These are phyloP conservation scores for Pelargonium australe DNA, from an alignment of 441 rosid species.

Conservation along the genomic window DNA sequence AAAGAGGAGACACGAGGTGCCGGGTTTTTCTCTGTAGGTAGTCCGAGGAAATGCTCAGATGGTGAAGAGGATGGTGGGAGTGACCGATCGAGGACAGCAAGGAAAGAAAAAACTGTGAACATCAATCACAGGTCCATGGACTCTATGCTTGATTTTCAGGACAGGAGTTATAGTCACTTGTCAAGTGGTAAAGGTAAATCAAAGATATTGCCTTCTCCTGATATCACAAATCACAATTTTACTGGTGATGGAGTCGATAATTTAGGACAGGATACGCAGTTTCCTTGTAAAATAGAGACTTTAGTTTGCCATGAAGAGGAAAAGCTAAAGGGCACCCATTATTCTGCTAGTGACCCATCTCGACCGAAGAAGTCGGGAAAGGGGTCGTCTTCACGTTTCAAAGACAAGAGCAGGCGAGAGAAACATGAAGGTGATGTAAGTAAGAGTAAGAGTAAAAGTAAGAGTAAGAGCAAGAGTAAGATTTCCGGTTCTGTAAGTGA, in stretches of 20 bases:
- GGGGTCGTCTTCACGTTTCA: constrained; percentile 53
- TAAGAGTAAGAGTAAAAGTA: constrained; percentile 15
- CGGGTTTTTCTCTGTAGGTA: constrained; percentile 35
- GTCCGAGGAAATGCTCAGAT: constrained; percentile 44
- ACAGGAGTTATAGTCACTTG: constrained; percentile 32
- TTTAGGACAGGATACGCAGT: constrained; percentile 32
- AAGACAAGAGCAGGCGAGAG: constrained; percentile 47
- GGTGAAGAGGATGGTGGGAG: constrained; percentile 60
- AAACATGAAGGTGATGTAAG: constrained; percentile 36
- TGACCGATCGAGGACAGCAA: constrained; percentile 47
- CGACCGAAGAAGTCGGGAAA: constrained; percentile 52
- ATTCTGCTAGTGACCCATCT: constrained; percentile 33
- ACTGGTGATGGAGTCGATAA: constrained; percentile 40
- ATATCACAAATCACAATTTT: constrained; percentile 28
- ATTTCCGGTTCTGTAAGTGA: constrained; percentile 24
- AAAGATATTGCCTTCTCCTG: constrained; percentile 35
- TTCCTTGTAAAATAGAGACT: constrained; percentile 28
- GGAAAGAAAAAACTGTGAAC: constrained; percentile 34
- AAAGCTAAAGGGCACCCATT: constrained; percentile 39
- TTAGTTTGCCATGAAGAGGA: constrained; percentile 37
- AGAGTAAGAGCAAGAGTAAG: constrained; percentile 22
- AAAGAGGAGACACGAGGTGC: constrained; percentile 44
- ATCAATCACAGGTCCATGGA: constrained; percentile 40
- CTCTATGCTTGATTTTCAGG: constrained; percentile 42
- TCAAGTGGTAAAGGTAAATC: constrained; percentile 45